Conservation (phyloP, 768 basidiomycete species). For the Mycena maculata region DNA sequence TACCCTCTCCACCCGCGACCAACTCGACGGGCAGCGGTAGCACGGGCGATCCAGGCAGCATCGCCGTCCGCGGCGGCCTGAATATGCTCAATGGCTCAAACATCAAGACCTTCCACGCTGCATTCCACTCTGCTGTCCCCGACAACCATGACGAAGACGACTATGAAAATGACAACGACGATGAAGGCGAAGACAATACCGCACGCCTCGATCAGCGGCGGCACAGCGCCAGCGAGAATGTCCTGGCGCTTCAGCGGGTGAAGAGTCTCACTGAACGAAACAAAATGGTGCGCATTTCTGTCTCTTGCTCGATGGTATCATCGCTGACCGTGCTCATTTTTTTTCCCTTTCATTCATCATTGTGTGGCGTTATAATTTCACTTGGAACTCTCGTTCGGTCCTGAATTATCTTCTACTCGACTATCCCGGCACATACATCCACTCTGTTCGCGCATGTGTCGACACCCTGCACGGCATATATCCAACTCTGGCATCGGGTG, state of each 20-base stretch:
- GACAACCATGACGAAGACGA: constrained; percentile 61
- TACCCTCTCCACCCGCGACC: constrained; percentile 87
- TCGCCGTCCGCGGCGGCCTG: constrained; percentile 44
- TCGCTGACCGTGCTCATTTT: constrained; percentile 42
- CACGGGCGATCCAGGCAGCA: constrained; percentile 68
- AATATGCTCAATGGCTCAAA: constrained; percentile 56
- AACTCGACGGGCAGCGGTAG: constrained; percentile 88
- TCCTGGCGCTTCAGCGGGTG: constrained; percentile 72
- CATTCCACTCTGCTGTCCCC: constrained; percentile 36
- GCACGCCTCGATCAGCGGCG: constrained; percentile 58
- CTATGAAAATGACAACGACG: constrained; percentile 56
- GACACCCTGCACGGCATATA: background rate
- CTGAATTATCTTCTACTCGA: background rate
- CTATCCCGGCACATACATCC: background rate
- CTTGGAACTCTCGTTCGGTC: background rate
- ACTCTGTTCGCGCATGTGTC: background rate
- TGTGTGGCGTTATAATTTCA: constrained; percentile 11
- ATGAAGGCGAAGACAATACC: constrained; percentile 73
- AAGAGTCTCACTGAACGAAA: constrained; percentile 79
- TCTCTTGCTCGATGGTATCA: constrained; percentile 31
- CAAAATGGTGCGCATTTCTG: constrained; percentile 66
- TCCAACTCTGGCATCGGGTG: background rate
- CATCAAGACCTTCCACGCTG: constrained; percentile 47
- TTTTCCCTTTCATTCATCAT: constrained; percentile 41
- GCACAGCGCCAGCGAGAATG: constrained; percentile 62